These are phyloP conservation scores for Amanita polypyramis DNA, from an alignment of 768 basidiomycete species.

Conservation along the genomic window DNA sequence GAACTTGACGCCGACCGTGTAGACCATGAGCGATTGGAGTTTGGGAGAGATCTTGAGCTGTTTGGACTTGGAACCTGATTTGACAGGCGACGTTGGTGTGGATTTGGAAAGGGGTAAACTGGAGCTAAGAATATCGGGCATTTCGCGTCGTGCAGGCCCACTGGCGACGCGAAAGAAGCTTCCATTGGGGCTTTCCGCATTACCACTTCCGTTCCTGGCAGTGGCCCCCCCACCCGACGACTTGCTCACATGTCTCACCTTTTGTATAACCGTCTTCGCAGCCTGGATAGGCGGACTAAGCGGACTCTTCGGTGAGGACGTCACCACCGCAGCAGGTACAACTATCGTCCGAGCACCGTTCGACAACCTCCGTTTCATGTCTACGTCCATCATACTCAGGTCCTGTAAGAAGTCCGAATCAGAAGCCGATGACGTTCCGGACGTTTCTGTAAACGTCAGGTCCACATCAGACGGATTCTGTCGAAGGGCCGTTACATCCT, in stretches of 20 bases:
- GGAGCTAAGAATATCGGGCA: neutral
- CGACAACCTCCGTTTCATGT: slow-evolving; percentile 5
- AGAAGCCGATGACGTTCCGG: slow-evolving; percentile 16
- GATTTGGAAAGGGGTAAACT: neutral
- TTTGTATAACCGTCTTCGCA: slow-evolving; percentile 1
- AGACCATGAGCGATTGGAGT: slow-evolving; percentile 71
- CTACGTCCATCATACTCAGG: slow-evolving; percentile 11
- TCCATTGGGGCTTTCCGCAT: too few species aligned
- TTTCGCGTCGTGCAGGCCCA: neutral
- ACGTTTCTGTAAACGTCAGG: slow-evolving; percentile 7
- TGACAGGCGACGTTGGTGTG: neutral
- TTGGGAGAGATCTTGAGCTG: slow-evolving; percentile 68
- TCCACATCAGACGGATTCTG: neutral
- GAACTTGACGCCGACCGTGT: slow-evolving; percentile 94
- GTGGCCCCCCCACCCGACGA: neutral
- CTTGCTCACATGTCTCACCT: slow-evolving; percentile 2
- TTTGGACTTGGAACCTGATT: slow-evolving; percentile 35
- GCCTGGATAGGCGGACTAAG: slow-evolving; percentile 3
- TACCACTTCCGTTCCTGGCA: neutral
- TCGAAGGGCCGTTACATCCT: slow-evolving; percentile 1
- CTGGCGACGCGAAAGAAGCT: neutral
- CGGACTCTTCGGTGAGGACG: slow-evolving; percentile 5
- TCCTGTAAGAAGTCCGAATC: slow-evolving; percentile 16
- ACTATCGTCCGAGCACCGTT: neutral
- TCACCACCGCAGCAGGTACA: neutral